Base-by-base conservation (phyloP, 2,329 filamentous ascomycete genomes). In the Stemphylium vesicarium region DNA sequence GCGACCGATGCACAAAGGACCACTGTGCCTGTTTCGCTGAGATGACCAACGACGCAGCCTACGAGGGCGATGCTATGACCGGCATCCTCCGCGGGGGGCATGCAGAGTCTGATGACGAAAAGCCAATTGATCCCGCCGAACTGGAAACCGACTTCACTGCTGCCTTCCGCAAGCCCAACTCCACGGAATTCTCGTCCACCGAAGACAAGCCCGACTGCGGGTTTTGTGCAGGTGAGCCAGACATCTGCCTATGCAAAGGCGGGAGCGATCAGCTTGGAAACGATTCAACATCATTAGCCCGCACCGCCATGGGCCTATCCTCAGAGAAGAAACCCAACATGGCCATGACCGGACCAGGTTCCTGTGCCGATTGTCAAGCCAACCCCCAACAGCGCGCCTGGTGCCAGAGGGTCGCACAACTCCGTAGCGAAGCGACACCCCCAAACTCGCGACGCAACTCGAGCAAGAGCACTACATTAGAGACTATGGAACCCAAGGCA, bases 131-230 rank as follows among this genome's bases (percentile, higher is more conserved):
- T 12, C 37, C 53, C 31, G 43, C 42, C 53, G 37, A 58, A 40
- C 15, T 56, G 40, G 73, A 75, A 50, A 72, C 71, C 18, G 73
- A 76, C 45, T 75, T 75, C 57, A 76, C 73, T 22, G 47, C 62
- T 9, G 64, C 63, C 15, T 71, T 67, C 9, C 37, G 45, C 8
- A 48, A 48, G 16, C 18, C 43, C 4, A 40, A 62, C 8, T 63
- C 68, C 7, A 64, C 64, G 11, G 50, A 61, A 8, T 69, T 72
- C 39, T 40, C 49, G 53, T 61, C 9, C 50, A 57, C 24, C 48
- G 63, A 26, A 44, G 64, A 31, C 59, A 54, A 54, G 33, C 40
- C 66, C 16, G 63, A 62, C 9, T 75, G 73, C 47, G 73, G 73
- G 18, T 74, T 74, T 51, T 75, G 73, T 42, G 39, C 48, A 20